phyloP scores from a whole-genome alignment of 2,329 filamentous ascomycete species.

The Beauveria bassiana region DNA sequence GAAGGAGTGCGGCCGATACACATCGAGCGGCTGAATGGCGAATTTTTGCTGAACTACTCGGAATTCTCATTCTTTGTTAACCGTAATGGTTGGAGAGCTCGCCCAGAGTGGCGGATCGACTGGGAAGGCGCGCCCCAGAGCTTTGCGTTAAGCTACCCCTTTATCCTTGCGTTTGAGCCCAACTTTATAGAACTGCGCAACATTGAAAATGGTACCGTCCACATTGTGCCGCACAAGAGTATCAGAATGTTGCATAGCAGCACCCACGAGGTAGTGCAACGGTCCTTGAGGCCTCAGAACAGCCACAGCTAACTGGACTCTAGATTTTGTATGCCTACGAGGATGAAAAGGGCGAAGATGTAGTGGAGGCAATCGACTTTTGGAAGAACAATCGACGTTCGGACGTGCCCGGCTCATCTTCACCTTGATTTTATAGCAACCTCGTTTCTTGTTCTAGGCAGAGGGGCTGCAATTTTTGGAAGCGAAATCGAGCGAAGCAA shows the following conservation, averaged over 20 bases:
- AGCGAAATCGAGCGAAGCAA: slow-evolving; percentile 8
- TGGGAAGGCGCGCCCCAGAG: slow-evolving; percentile 92
- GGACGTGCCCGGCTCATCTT: slow-evolving; percentile 25
- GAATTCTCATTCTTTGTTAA: slow-evolving; percentile 99
- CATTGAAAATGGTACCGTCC: slow-evolving; percentile 88
- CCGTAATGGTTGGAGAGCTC: slow-evolving; percentile 91
- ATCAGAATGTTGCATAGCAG: slow-evolving; percentile 97
- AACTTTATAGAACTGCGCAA: slow-evolving; percentile 97
- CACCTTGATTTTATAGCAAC: background rate
- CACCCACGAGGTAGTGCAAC: slow-evolving; percentile 73
- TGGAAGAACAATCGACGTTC: slow-evolving; percentile 64
- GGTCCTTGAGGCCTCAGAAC: background rate
- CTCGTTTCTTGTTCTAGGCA: background rate
- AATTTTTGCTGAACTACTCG: slow-evolving; percentile 95
- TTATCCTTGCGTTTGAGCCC: slow-evolving; percentile 93
- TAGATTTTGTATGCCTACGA: slow-evolving; percentile 98
- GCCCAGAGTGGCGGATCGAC: slow-evolving; percentile 93
- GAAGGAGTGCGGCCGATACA: slow-evolving; percentile 93
- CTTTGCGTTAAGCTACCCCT: slow-evolving; percentile 93
- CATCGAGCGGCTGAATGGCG: slow-evolving; percentile 92
- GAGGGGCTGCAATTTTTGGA: background rate
- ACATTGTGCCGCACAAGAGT: slow-evolving; percentile 94
- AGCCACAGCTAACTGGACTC: slow-evolving; percentile 12
- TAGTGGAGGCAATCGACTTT: slow-evolving; percentile 93
- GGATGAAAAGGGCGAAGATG: slow-evolving; percentile 87